Evolutionary conservation across 148 eudicot species (phyloP), one percentile per base, ranked within the genome.

Genomic region (Chenopodium album): DNA sequence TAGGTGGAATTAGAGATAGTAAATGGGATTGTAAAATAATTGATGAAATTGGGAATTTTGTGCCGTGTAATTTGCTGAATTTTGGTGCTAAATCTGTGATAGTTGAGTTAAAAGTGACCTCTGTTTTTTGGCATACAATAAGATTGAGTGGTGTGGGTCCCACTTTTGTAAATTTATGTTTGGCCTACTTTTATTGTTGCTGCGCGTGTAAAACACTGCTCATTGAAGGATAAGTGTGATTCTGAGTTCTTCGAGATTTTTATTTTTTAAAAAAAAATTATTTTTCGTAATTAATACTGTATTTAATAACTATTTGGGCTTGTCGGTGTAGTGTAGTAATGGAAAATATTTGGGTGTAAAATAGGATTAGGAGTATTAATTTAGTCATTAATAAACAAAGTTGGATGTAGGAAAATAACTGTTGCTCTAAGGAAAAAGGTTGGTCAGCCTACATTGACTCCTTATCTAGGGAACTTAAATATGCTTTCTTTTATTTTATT

Each of bases 71-170:
- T 28, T 59, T 80, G 82, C 68, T 80, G 41, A 69, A 65, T 31
- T 44, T 73, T 72, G 82, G 37, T 26, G 62, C 62, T 56, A 56
- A 56, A 56, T 2, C 17, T 56, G 62, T 56, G 62, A 14, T 4
- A 56, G 17, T 56, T 56, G 62, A 56, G 62, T 56, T 56, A 2
- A 56, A 4, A 56, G 62, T 56, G 62, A 56, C 62, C 62, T 56
- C 26, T 54, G 12, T 37, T 66, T 14, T 22, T 62, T 44, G 60
- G 47, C 20, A 11, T 65, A 56, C 17, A 56, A 48, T 46, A 56
- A 78, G 37, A 73, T 78, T 83, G 75, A 31, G 81, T 19, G 5
- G 6, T 4, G 56, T 79, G 63, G 86, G 79, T 2, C 86, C 82
- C 52, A 56, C 16, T 9, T 59, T 12, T 56, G 62, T 56, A 19